Percentiles rank a stretch among this genome's conserved stretches.
phyloP scores from a whole-genome alignment of 2,329 filamentous ascomycete genomes.

The Orbilia brochopaga region DNA sequence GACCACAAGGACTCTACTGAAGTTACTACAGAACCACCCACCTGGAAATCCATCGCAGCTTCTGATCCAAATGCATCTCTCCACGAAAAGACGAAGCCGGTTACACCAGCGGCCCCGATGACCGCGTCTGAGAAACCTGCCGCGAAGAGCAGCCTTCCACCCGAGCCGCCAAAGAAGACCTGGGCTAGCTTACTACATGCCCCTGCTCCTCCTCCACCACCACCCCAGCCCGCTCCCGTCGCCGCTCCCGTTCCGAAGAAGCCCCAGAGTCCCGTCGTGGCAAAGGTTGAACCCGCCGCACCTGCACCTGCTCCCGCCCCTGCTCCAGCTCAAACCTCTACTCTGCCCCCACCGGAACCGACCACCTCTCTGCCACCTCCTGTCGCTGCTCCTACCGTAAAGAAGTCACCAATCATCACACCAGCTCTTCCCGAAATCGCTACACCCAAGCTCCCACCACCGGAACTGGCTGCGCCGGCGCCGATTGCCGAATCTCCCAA shows the following conservation, averaged over 20 bases:
- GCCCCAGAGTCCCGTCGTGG: conserved; percentile 54
- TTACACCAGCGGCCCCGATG: conserved; percentile 39
- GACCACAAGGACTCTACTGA: conserved; percentile 19
- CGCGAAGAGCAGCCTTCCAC: conserved; percentile 65
- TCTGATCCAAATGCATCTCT: conserved; percentile 34
- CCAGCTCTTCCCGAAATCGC: conserved; percentile 58
- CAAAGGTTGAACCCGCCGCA: conserved; percentile 51
- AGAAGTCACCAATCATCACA: conserved; percentile 59
- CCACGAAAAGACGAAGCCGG: conserved; percentile 31
- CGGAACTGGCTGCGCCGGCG: conserved; percentile 57
- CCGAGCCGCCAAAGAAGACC: conserved; percentile 59
- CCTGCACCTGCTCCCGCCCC: conserved; percentile 54
- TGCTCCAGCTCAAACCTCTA: conserved; percentile 59
- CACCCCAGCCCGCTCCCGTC: conserved; percentile 23
- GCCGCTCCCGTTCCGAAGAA: conserved; percentile 56
- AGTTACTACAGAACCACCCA: conserved; percentile 11
- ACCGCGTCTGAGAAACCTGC: conserved; percentile 67
- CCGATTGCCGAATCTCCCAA: conserved; percentile 48
- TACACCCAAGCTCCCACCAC: conserved; percentile 54
- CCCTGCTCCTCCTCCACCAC: conserved; percentile 25
- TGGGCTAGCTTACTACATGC: conserved; percentile 59
- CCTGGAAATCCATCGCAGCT: conserved; percentile 34
- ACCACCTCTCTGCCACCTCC: conserved; percentile 59
- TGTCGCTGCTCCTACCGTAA: conserved; percentile 61
- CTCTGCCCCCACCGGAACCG: conserved; percentile 56